Evolutionary conservation across 2,329 filamentous ascomycete genomes (phyloP).

Genomic region (Colletotrichum lupini): DNA sequence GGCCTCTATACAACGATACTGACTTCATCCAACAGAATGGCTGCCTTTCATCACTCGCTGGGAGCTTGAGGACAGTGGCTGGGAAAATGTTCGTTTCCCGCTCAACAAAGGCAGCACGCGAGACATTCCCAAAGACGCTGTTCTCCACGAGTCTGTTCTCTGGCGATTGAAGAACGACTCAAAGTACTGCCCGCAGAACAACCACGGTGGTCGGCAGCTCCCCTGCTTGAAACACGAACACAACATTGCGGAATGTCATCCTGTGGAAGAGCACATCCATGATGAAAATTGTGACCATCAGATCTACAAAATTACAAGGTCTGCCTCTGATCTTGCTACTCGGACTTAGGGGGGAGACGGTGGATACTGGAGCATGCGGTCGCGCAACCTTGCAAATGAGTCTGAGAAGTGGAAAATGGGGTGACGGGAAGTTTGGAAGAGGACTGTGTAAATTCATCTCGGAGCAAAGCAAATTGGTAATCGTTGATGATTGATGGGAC

Average conservation of each 20-base stretch:
- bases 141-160: slow-evolving; percentile 51
- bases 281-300: slow-evolving; percentile 3
- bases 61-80: slow-evolving; percentile 48
- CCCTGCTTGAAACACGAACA: slow-evolving; percentile 45
- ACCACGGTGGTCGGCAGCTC: slow-evolving; percentile 44
- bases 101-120: slow-evolving; percentile 49
- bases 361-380: not conserved
- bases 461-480: not conserved
- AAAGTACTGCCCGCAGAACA: slow-evolving; percentile 46
- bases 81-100: slow-evolving; percentile 50
- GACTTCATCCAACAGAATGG: slow-evolving; percentile 43
- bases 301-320: slow-evolving; percentile 1
- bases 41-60: slow-evolving; percentile 53
- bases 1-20: not conserved
- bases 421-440: not conserved
- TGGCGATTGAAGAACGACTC: slow-evolving; percentile 45
- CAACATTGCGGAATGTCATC: not conserved
- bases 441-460: not conserved
- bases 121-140: slow-evolving; percentile 52
- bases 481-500: not conserved
- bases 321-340: slow-evolving; percentile 5
- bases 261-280: not conserved
- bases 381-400: not conserved
- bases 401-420: not conserved
- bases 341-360: not conserved